Evolutionary conservation across 805 yeast genomes (phyloP).

Genomic region (Yarrowia deformans): DNA sequence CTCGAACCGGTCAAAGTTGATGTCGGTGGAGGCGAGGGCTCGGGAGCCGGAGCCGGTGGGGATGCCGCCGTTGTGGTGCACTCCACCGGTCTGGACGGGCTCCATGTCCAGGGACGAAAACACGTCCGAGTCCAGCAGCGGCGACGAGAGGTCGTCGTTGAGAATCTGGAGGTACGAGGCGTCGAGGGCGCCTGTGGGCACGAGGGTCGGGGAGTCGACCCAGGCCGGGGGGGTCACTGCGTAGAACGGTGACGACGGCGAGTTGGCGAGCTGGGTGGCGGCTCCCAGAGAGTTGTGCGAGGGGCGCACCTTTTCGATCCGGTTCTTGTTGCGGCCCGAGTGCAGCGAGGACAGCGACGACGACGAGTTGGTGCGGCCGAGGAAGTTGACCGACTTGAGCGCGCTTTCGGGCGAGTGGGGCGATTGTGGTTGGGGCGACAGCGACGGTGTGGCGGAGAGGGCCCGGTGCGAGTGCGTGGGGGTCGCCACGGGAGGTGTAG

Average conservation of each 20-base stretch:
- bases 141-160: constrained; percentile 30
- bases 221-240: constrained; percentile 32
- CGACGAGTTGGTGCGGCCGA: constrained; percentile 30
- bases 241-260: constrained; percentile 31
- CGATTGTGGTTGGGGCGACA: constrained; percentile 27
- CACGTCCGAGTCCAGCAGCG: constrained; percentile 35
- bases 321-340: constrained; percentile 32
- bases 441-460: constrained; percentile 2
- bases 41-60: constrained; percentile 7
- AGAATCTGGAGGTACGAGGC: constrained; percentile 28
- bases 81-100: not conserved
- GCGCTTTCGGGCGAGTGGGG: constrained; percentile 29
- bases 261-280: constrained; percentile 32
- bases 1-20: constrained; percentile 25
- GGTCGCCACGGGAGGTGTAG: constrained; percentile 16
- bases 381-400: constrained; percentile 24
- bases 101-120: constrained; percentile 26
- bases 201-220: constrained; percentile 33
- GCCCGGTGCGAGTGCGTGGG: constrained; percentile 1
- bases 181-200: constrained; percentile 15
- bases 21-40: constrained; percentile 26
- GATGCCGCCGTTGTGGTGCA: not conserved
- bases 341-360: constrained; percentile 26
- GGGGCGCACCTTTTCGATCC: constrained; percentile 30
- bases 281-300: constrained; percentile 9